These are phyloP conservation scores for Uncinocarpus reesii DNA, from an alignment of 2,329 filamentous ascomycete species.

Conservation along the genomic window DNA sequence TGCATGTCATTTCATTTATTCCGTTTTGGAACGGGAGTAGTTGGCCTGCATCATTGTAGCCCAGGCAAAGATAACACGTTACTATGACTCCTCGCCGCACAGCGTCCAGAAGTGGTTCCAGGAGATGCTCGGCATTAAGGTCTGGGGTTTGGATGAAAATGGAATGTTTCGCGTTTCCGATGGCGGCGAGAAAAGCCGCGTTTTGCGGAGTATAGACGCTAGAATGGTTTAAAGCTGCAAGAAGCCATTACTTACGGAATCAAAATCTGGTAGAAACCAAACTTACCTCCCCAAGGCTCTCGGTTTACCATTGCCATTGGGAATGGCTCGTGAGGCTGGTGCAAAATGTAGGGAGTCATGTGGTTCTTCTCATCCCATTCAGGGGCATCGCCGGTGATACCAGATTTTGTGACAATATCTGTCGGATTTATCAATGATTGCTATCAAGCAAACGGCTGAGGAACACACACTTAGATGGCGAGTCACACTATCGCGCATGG, in stretches of 20 bases:
- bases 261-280: background rate
- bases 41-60: slow-evolving; percentile 70
- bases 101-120: slow-evolving; percentile 54
- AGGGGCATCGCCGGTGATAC: slow-evolving; percentile 45
- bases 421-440: slow-evolving; percentile 3
- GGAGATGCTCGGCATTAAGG: slow-evolving; percentile 58
- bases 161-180: slow-evolving; percentile 51
- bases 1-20: slow-evolving; percentile 61
- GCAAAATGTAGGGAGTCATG: slow-evolving; percentile 58
- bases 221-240: slow-evolving; percentile 45
- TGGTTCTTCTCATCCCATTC: slow-evolving; percentile 44
- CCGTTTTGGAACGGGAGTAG: slow-evolving; percentile 65
- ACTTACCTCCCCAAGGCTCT: slow-evolving; percentile 49
- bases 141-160: slow-evolving; percentile 75
- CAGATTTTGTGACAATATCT: slow-evolving; percentile 47
- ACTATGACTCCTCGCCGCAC: slow-evolving; percentile 58
- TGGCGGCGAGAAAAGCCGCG: slow-evolving; percentile 59
- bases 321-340: slow-evolving; percentile 46
- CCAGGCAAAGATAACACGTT: slow-evolving; percentile 61
- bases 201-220: slow-evolving; percentile 61
- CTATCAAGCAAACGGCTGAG: background rate
- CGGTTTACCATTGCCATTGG: slow-evolving; percentile 64
- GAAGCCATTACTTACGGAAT: background rate
- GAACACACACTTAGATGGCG: slow-evolving; percentile 47
- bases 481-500: slow-evolving; percentile 49